Conservation (phyloP, 192 early-diverging fungal genomes). For the Entomortierella parvispora region DNA sequence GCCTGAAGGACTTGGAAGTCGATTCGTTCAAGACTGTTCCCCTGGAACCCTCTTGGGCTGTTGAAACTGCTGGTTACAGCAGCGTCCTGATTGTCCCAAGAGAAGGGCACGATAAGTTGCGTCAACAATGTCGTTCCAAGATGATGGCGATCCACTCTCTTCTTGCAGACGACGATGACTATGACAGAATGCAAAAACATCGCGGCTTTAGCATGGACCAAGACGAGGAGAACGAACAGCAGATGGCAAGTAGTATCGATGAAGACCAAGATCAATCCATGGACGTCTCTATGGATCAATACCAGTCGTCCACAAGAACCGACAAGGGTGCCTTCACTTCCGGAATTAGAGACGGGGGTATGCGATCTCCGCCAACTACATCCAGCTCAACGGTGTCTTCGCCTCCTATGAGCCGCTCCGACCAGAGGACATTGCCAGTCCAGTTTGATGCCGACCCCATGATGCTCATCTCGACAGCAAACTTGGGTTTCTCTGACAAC, state of each 20-base stretch:
- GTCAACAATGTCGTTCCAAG: slow-evolving; percentile 46
- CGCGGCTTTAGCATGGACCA: slow-evolving; percentile 17
- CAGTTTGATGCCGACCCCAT: slow-evolving; percentile 24
- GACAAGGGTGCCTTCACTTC: not conserved
- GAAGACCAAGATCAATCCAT: not conserved
- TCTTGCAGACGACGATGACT: slow-evolving; percentile 40
- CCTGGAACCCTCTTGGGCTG: slow-evolving; percentile 25
- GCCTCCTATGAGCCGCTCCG: not conserved
- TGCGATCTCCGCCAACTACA: not conserved
- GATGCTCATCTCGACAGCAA: slow-evolving; percentile 31
- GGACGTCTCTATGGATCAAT: not conserved
- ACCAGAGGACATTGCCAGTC: not conserved
- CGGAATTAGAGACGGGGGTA: not conserved
- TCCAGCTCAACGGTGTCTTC: not conserved
- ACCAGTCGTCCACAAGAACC: not conserved
- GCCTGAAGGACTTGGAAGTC: slow-evolving; percentile 36
- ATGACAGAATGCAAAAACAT: slow-evolving; percentile 18
- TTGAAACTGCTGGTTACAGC: slow-evolving; percentile 9
- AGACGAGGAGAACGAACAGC: not conserved
- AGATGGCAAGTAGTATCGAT: not conserved
- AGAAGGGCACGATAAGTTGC: slow-evolving; percentile 27
- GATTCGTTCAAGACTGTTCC: slow-evolving; percentile 33
- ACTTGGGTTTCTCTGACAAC: slow-evolving; percentile 2
- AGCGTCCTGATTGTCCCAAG: slow-evolving; percentile 11
- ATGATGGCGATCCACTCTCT: slow-evolving; percentile 50